A percentile compares a stretch with the other conserved stretches of the same genome.
Conservation (phyloP, 805 yeast species). For the Candida koratica region DNA sequence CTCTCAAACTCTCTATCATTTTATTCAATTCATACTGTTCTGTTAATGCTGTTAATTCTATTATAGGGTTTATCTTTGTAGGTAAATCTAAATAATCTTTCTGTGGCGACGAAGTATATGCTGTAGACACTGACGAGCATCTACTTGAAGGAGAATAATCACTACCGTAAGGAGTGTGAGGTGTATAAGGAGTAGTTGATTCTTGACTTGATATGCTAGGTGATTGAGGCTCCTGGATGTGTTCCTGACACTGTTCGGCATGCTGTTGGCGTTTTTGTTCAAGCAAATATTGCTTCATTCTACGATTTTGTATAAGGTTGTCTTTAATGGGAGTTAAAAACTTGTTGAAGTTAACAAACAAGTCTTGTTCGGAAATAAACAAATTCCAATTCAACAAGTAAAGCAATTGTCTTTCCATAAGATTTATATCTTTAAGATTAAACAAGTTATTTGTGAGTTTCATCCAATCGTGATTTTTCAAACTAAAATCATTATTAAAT, state of each 20-base stretch:
- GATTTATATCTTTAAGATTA: conserved; percentile 61
- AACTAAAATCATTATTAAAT: conserved; percentile 73
- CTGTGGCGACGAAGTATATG: conserved; percentile 5
- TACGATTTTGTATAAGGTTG: conserved; percentile 30
- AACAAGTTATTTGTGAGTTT: conserved; percentile 73
- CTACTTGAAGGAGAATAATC: conserved; percentile 3
- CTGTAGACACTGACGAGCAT: conserved; percentile 6
- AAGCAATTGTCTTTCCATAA: conserved; percentile 76
- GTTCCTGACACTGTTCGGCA: no score
- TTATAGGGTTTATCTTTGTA: conserved; percentile 27
- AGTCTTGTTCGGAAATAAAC: conserved; percentile 42
- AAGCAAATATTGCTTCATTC: conserved; percentile 24
- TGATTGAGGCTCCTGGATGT: conserved; percentile 3
- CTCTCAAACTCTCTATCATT: conserved; percentile 18
- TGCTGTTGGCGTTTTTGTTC: conserved; percentile 13
- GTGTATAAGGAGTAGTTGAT: not conserved
- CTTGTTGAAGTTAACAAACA: conserved; percentile 36
- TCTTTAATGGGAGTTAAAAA: conserved; percentile 52
- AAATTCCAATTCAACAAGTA: conserved; percentile 70
- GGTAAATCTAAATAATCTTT: not conserved
- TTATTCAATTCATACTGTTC: conserved; percentile 33
- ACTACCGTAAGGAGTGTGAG: not conserved
- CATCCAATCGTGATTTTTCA: conserved; percentile 78
- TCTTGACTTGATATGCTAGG: not conserved
- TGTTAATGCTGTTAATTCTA: conserved; percentile 33